Base-by-base conservation (phyloP, 1,284 basidiomycete genomes). In the Tilletia indica region DNA sequence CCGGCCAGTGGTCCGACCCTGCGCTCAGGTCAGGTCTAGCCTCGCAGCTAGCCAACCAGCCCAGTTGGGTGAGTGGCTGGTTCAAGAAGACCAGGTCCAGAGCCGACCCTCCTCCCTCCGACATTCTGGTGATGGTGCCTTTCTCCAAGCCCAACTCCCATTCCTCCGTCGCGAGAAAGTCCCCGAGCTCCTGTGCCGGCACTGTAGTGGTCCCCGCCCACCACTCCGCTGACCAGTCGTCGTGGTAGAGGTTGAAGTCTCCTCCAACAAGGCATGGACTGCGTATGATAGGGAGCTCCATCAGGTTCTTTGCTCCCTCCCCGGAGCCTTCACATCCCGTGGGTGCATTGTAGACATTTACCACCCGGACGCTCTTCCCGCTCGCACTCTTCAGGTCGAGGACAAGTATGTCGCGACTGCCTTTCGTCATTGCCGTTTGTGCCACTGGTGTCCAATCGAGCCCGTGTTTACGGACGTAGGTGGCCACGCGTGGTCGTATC, bases 1-100 rank as follows among this genome's bases (percentile, higher is more conserved):
- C 25, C 11, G 66, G 42, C 66, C 49, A 51, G 36, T 67, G 66
- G 34, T 67, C 66, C 12, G 66, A 67, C 2, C 66, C 66, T n/a
- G 31, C 21, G 19, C 21, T 11, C 5, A 67, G 66, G 21, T 67
- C 49, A 25, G 66, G 31, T 21, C 21, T 19, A 4, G 39, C 66
- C 49, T 67, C 66, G 16, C 25, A 38, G 25, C 66, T 39, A 12
- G 49, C 25, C 4, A 38, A n/a, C 66, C 66, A 48, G 9, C 21
- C 19, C 19, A 4, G 21, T 11, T 48, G 9, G 12, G 42, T 11
- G 21, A 67, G 66, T 12, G 25, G 16, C n/a, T 21, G 19, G 66
- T 67, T 67, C 3, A 11, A 4, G 31, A 67, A 39, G 9, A 67
- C 66, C n/a, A 67, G 34, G 66, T 67, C 66, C 16, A 67, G 16